Conservation (phyloP, 2,329 filamentous ascomycete genomes). For the Paracorniculantispora psalliotae region DNA sequence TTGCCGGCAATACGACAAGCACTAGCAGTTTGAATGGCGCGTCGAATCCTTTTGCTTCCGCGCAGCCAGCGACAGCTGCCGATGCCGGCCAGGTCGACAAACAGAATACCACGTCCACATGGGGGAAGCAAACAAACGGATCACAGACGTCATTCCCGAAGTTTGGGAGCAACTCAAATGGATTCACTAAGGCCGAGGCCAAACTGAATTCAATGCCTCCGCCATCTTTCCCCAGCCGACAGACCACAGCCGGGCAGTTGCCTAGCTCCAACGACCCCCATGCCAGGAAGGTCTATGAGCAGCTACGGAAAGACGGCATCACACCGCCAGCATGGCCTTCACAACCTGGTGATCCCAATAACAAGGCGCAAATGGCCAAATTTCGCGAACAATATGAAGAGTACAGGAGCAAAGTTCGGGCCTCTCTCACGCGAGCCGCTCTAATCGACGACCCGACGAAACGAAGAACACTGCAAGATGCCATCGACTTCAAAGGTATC, state of each 20-base stretch:
- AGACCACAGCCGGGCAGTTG: background rate
- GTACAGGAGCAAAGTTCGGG: conserved; percentile 53
- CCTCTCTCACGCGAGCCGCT: conserved; percentile 52
- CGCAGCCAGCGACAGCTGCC: background rate
- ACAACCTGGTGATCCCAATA: conserved; percentile 48
- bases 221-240: conserved; percentile 4
- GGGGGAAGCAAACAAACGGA: conserved; percentile 1
- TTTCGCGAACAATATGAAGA: conserved; percentile 52
- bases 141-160: background rate
- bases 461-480: conserved; percentile 56
- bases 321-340: conserved; percentile 50
- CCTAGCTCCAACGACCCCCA: conserved; percentile 32
- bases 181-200: conserved; percentile 17
- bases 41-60: conserved; percentile 10
- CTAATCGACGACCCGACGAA: conserved; percentile 62
- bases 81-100: background rate
- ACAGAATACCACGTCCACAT: background rate
- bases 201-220: conserved; percentile 17
- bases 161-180: background rate
- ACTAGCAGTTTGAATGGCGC: conserved; percentile 17
- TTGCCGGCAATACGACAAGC: conserved; percentile 24
- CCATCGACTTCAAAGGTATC: conserved; percentile 62
- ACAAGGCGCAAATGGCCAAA: conserved; percentile 46
- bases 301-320: conserved; percentile 51
- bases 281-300: conserved; percentile 47